A percentile compares a stretch with the other conserved stretches of the same genome.
phyloP scores from a whole-genome alignment of 768 basidiomycete species.

The Lyophyllum shimeji region DNA sequence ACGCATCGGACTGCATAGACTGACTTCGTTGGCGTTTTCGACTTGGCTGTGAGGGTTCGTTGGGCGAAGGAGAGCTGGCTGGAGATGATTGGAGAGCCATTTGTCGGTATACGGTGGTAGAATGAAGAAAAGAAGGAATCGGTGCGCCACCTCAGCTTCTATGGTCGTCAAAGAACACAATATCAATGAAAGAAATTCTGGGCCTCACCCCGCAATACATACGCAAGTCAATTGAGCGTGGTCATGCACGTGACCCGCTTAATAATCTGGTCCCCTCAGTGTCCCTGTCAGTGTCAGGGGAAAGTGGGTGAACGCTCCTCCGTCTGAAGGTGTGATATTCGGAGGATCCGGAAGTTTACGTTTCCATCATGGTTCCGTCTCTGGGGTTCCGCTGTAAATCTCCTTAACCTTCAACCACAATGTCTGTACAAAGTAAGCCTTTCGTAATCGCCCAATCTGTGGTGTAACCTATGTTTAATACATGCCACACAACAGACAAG shows the following conservation, averaged over 20 bases:
- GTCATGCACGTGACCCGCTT: slow-evolving; percentile 3
- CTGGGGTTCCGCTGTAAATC: background rate
- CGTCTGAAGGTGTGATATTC: background rate
- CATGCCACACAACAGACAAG: slow-evolving; percentile 41
- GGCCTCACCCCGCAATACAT: background rate
- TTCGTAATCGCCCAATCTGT: background rate
- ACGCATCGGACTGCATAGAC: slow-evolving; percentile 73
- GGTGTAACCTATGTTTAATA: background rate
- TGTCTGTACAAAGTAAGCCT: slow-evolving; percentile 37
- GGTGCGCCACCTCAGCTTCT: slow-evolving; percentile 12
- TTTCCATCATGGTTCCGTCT: background rate
- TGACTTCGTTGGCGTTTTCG: slow-evolving; percentile 75
- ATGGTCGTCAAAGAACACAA: slow-evolving; percentile 8
- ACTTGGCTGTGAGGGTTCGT: slow-evolving; percentile 37
- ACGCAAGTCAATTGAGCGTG: slow-evolving; percentile 7
- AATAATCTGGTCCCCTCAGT: background rate
- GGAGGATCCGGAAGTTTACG: background rate
- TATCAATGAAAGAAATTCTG: slow-evolving; percentile 15
- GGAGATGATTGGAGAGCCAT: slow-evolving; percentile 52
- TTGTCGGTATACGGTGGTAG: slow-evolving; percentile 8
- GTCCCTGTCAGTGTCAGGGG: too few relatives aligned
- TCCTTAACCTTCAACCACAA: slow-evolving; percentile 23
- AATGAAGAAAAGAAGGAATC: slow-evolving; percentile 11
- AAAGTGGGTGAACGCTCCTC: background rate
- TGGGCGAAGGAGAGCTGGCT: slow-evolving; percentile 43